Conservation (phyloP, 495 filamentous ascomycete genomes). For the Hyaloscypha finlandica region DNA sequence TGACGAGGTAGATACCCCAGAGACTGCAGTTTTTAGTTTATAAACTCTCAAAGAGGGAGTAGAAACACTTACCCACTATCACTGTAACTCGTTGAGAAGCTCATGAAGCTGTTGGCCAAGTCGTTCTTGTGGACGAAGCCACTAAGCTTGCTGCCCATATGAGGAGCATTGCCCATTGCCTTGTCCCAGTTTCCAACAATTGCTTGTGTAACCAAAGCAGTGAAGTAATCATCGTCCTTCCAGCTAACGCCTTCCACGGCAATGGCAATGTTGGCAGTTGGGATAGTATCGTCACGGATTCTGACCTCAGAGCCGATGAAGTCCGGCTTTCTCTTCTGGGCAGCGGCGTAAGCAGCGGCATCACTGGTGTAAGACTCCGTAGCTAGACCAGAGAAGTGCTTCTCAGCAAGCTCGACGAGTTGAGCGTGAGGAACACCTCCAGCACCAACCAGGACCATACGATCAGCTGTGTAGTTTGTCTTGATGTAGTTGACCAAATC, state of each 20-base stretch:
- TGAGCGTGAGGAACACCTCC: constrained; percentile 92
- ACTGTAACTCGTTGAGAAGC: constrained; percentile 98
- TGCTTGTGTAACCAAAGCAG: constrained; percentile 93
- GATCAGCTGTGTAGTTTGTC: constrained; percentile 98
- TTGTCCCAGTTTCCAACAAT: constrained; percentile 99
- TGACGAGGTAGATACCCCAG: constrained; percentile 99
- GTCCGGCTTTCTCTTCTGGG: constrained; percentile 83
- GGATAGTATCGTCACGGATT: constrained; percentile 93
- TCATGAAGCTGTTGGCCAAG: constrained; percentile 99
- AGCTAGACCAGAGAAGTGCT: constrained; percentile 82
- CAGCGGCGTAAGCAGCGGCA: constrained; percentile 60
- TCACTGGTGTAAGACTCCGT: constrained; percentile 69
- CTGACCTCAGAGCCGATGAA: constrained; percentile 96
- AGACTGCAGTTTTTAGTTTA: constrained; percentile 59
- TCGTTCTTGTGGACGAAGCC: constrained; percentile 87
- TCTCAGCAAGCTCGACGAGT: constrained; percentile 93
- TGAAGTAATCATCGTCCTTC: constrained; percentile 99
- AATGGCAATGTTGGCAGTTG: constrained; percentile 95
- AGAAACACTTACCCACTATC: constrained; percentile 80
- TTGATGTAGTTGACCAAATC: constrained; percentile 96
- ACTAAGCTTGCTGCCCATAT: constrained; percentile 97
- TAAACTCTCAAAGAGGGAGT: neutral
- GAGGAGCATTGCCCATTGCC: constrained; percentile 93
- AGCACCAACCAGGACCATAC: constrained; percentile 97
- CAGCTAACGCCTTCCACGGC: constrained; percentile 99